phyloP scores from a whole-genome alignment of 305 asterid species.

The Ruellia speciosa region DNA sequence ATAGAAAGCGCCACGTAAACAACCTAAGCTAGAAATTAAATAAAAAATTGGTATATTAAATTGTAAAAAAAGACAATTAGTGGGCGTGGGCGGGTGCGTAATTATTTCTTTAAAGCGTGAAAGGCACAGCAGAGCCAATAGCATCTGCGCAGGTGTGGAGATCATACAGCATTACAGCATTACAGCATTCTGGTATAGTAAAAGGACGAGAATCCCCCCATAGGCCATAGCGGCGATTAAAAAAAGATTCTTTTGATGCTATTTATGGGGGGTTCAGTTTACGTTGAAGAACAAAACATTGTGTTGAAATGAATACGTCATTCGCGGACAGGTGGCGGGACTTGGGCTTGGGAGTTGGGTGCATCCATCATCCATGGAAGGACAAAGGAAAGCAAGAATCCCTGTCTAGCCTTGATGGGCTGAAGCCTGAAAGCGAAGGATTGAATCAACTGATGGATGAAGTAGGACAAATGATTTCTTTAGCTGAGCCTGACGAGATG shows the following conservation, averaged over 20 bases:
- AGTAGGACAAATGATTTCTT: too few species aligned
- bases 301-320: slow-evolving; percentile 24
- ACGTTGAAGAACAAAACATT: slow-evolving; percentile 18
- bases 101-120: neutral
- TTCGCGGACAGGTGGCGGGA: slow-evolving; percentile 27
- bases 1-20: slow-evolving; percentile 17
- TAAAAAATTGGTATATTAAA: neutral
- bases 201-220: too few species aligned
- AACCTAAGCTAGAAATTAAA: neutral
- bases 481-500: too few species aligned
- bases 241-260: slow-evolving; percentile 25
- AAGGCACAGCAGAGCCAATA: neutral
- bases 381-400: too few species aligned
- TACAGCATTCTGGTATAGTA: too few species aligned
- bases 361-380: too few species aligned
- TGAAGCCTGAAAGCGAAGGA: too few species aligned
- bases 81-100: neutral
- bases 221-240: neutral
- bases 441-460: too few species aligned
- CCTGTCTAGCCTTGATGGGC: too few species aligned
- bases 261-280: slow-evolving; percentile 23
- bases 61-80: neutral
- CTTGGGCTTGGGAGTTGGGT: too few species aligned
- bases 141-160: neutral
- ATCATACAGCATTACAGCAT: too few species aligned